Base-by-base conservation (phyloP, 1,284 basidiomycete genomes). In the Earliella scabrosa region DNA sequence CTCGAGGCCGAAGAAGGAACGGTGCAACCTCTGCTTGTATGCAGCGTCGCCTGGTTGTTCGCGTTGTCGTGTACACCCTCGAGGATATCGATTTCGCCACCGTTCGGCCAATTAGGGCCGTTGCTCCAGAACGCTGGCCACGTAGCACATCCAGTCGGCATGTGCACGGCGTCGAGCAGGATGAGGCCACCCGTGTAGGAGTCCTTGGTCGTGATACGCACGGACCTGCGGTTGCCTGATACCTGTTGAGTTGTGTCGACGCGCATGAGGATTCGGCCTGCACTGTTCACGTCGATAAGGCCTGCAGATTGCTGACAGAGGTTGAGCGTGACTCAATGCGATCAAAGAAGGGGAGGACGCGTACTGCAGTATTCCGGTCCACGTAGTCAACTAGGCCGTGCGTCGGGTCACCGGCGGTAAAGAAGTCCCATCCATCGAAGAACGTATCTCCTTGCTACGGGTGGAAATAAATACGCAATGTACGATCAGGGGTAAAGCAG, bases 101-200 rank as follows among this genome's bases (percentile, higher is more conserved):
- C 75, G 6, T 66, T 66, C 7, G 92, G 92, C 92, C 92, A 95
- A 59, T 83, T 81, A 5, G 86, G 85, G 32, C 74, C 80, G 58
- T 83, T 76, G 47, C 74, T 76, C 82, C 82, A 83, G 68, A 83
- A 83, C 9, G 82, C 82, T 29, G 89, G 90, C 89, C 93, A 95
- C 9, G 87, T 88, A 45, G 86, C 93, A 72, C 93, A 96, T 6
- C 94, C 94, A 3, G 87, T 88, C 2, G 93, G 93, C 89, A 95
- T 93, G 72, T 96, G 93, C 18, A 86, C 78, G 13, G 92, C 82
- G 71, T 95, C 92, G 78, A 95, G 82, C 53, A 95, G 78, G 60
- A 94, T 79, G 40, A 95, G 78, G 24, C 84, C 91, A 45, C 84
- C 82, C 35, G 81, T 88, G 70, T 84, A 92, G 2, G 76, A 74